A percentile compares a stretch with the other conserved stretches of the same genome.
phyloP scores from a whole-genome alignment of 345 rosid genomes.

The Pugionium dolabratum region DNA sequence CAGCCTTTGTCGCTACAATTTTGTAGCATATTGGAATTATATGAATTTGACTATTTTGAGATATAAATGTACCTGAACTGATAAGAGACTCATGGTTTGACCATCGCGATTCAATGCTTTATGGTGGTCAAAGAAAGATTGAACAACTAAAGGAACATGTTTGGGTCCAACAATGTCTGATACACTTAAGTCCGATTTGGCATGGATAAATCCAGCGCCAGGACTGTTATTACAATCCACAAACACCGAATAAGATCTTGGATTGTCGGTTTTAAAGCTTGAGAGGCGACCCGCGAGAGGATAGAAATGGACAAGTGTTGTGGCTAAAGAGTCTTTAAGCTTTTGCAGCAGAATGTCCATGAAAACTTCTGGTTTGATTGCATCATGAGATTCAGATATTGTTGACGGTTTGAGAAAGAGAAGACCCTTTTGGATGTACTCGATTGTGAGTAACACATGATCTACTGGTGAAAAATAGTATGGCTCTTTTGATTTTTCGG shows the following conservation, averaged over 20 bases:
- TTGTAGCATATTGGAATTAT: too few relatives aligned
- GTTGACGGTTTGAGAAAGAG: conserved; percentile 51
- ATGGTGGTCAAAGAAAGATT: conserved; percentile 69
- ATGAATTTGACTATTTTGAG: too few relatives aligned
- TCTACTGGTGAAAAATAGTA: conserved; percentile 53
- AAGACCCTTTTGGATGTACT: conserved; percentile 74
- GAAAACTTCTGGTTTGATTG: conserved; percentile 33
- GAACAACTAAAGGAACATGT: conserved; percentile 57
- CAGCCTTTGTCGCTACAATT: too few relatives aligned
- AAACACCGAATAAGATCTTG: conserved; percentile 45
- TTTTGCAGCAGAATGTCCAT: conserved; percentile 42
- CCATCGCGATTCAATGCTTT: too few relatives aligned
- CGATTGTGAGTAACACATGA: conserved; percentile 49
- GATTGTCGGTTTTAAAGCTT: conserved; percentile 16
- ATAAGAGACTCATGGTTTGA: too few relatives aligned
- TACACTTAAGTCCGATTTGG: conserved; percentile 43
- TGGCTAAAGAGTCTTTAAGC: conserved; percentile 58
- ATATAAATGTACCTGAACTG: too few relatives aligned
- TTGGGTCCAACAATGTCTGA: conserved; percentile 54
- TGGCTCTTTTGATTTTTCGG: conserved; percentile 49
- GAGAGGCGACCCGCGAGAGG: conserved; percentile 73
- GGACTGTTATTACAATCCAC: conserved; percentile 66
- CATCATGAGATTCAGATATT: too few relatives aligned
- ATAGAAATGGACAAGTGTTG: conserved; percentile 63
- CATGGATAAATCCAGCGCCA: conserved; percentile 68